Conservation (phyloP, 2,329 filamentous ascomycete genomes). For the Aulographum hederae region DNA sequence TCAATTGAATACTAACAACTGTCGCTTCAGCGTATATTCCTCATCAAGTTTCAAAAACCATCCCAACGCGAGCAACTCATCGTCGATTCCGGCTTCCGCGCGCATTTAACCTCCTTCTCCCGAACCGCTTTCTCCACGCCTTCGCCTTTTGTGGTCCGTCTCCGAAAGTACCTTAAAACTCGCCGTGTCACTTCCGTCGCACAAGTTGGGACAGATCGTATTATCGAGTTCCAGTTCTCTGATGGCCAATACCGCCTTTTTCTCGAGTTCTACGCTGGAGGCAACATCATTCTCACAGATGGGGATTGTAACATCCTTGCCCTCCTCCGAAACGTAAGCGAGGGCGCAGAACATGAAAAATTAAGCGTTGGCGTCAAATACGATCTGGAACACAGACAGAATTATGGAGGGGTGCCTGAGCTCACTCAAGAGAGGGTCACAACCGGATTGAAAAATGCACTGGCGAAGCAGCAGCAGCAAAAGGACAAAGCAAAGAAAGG, state of each 20-base stretch:
- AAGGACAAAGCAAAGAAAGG: conserved; percentile 31
- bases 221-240: conserved; percentile 83
- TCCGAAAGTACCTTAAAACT: conserved; percentile 80
- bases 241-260: conserved; percentile 79
- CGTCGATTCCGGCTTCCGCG: conserved; percentile 89
- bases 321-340: conserved; percentile 60
- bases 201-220: conserved; percentile 83
- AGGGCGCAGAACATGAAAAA: conserved; percentile 69
- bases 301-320: conserved; percentile 65
- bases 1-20: neutral
- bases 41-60: conserved; percentile 87
- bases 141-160: conserved; percentile 64
- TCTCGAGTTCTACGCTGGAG: conserved; percentile 89
- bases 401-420: conserved; percentile 56
- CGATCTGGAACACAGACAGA: conserved; percentile 65
- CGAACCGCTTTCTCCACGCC: conserved; percentile 72
- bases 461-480: conserved; percentile 32
- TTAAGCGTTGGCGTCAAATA: conserved; percentile 64
- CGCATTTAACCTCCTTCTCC: conserved; percentile 80
- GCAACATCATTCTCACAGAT: conserved; percentile 88
- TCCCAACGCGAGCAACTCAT: conserved; percentile 77
- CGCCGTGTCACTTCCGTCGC: conserved; percentile 61
- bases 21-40: conserved; percentile 55
- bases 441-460: conserved; percentile 47
- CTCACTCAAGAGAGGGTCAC: conserved; percentile 58